Evolutionary conservation across 176 grass and related monocot species (phyloP), one percentile per base, ranked within the genome.

Genomic region (Olyra latifolia): DNA sequence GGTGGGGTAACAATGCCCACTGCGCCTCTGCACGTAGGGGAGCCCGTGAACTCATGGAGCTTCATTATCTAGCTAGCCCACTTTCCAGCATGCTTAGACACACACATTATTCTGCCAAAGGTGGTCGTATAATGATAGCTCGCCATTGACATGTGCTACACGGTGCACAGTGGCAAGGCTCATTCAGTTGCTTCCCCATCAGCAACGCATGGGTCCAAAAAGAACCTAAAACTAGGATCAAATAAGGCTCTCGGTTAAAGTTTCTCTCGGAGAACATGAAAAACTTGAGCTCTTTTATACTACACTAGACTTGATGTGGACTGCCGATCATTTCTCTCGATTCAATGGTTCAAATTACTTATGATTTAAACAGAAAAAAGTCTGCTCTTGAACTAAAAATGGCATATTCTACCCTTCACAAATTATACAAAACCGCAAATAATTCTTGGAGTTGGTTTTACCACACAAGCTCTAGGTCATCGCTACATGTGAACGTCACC

Each of bases 101-200:
- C 53, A 25, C 82, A 78, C 15, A 42, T 29, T 63, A 19, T 71
- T 62, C 55, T 62, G 50, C 64, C 47, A 85, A 85, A 78, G 44
- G n/a, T 78, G 54, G 17, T 29, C 11, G 0, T 44, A 45, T 30
- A 72, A 79, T 85, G 46, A 85, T 78, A 50, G n/a, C 53, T 61
- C 14, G 12, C 15, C 9, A 5, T 11, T 28, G 19, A 13, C 24
- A 74, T 83, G 22, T 44, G 60, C 65, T 32, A n/a, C 11, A 27
- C 2, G 22, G 8, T 24, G 22, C 43, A 47, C 1, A 50, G 13
- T 50, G 66, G 23, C 13, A 28, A 47, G 42, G 67, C 7, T 47
- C 45, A 9, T 30, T 29, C 38, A 10, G 19, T 53, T 72, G 69
- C 27, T 72, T 30, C 27, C 46, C 46, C 55, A 8, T 50, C 45